Evolutionary conservation across 768 basidiomycete genomes (phyloP).

Genomic region (Podaxis sp.): DNA sequence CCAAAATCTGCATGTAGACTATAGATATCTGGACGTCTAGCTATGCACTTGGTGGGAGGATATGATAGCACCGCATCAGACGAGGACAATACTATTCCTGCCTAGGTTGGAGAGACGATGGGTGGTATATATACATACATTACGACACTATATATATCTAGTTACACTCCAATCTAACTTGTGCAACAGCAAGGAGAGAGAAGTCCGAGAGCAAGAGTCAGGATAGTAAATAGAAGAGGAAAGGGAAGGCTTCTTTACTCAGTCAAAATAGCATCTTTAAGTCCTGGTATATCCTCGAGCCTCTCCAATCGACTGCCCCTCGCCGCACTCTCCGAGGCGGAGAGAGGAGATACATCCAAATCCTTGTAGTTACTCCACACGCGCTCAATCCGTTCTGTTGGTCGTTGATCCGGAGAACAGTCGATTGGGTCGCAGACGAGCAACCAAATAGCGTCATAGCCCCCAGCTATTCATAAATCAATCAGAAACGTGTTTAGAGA

Average conservation of each 20-base stretch:
- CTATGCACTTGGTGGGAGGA: background rate
- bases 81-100: background rate
- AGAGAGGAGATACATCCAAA: conserved; percentile 69
- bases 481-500: background rate
- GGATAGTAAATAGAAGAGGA: background rate
- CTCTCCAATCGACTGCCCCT: conserved; percentile 66
- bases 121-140: conserved; percentile 12
- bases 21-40: background rate
- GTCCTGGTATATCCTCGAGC: conserved; percentile 54
- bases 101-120: background rate
- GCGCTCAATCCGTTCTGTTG: conserved; percentile 61
- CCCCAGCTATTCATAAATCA: conserved; percentile 65
- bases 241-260: background rate
- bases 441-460: conserved; percentile 96
- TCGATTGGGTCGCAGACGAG: conserved; percentile 68
- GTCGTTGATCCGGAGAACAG: conserved; percentile 44
- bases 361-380: conserved; percentile 66
- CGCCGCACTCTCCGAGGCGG: conserved; percentile 66
- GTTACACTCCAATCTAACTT: background rate
- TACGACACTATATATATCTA: conserved; percentile 12
- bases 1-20: conserved; percentile 63
- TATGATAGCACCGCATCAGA: background rate
- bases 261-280: conserved; percentile 38
- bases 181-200: background rate
- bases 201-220: background rate